Evolutionary conservation across 2,329 filamentous ascomycete genomes (phyloP).

Genomic region (Verticillium tricorpus): DNA sequence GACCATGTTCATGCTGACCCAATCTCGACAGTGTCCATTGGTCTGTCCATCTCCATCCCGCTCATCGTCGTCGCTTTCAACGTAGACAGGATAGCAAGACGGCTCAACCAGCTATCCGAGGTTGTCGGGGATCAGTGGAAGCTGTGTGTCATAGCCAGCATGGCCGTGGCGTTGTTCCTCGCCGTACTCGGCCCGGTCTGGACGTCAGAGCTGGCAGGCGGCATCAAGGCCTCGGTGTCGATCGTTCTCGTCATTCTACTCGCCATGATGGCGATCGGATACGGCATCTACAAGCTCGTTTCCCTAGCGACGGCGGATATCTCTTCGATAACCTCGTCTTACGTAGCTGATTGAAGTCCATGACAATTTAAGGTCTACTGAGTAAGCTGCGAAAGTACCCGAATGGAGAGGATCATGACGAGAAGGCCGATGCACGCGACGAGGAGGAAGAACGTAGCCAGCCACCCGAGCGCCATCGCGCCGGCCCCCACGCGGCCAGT

Average conservation of each 20-base stretch:
- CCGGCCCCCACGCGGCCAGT: slow-evolving; percentile 82
- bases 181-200: neutral
- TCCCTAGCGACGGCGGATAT: neutral
- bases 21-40: slow-evolving; percentile 4
- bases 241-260: neutral
- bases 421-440: slow-evolving; percentile 91
- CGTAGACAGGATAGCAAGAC: neutral
- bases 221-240: neutral
- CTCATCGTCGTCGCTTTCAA: slow-evolving; percentile 10
- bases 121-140: neutral
- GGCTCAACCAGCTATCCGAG: neutral
- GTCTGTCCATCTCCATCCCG: slow-evolving; percentile 4
- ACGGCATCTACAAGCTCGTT: neutral
- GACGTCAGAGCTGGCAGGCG: neutral
- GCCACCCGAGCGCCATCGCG: slow-evolving; percentile 97
- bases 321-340: neutral
- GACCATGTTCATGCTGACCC: neutral
- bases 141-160: neutral
- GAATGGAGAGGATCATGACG: slow-evolving; percentile 94
- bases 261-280: neutral
- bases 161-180: neutral
- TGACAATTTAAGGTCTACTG: too few species aligned
- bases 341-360: neutral
- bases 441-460: slow-evolving; percentile 88
- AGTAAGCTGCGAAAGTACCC: slow-evolving; percentile 61